Base-by-base conservation (phyloP, 2,329 filamentous ascomycete species). In the Macrophomina pseudophaseolina region DNA sequence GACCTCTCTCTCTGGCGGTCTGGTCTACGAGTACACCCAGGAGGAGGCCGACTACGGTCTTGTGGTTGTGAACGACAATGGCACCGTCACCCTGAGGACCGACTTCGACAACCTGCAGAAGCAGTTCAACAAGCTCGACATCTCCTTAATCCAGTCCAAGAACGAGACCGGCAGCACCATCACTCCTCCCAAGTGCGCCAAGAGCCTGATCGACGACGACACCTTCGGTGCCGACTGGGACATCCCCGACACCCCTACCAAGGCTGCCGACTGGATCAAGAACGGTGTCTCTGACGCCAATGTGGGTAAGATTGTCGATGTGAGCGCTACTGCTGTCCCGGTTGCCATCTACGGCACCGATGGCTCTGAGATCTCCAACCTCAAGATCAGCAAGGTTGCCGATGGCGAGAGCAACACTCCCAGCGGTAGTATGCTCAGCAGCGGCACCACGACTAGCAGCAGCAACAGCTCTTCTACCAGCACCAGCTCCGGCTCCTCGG, bases 11-110 rank as follows among this genome's bases (percentile, higher is more conserved):
- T 90, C 88, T 65, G 92, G 92, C 69, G 91, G 91, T 70, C 84
- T 95, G 53, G 90, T 94, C 53, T 95, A 94, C 82, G 91, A 95
- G 79, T 94, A 87, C 78, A 88, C 88, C 0, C 85, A 93, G 78
- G 92, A 94, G 75, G 79, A 81, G 49, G 89, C 90, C 76, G 77
- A 85, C 71, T 86, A 81, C 70, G 84, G 84, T 56, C 75, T 86
- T 6, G 81, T 85, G 11, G 68, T 76, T 40, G 75, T 83, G 68
- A 78, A 82, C 69, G 69, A 72, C 67, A 80, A 85, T 67, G 76
- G 76, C 67, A 80, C 80, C 14, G 72, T 80, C 33, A 73, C 76
- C 11, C 77, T 85, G 18, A 77, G 79, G 33, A 67, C 69, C 35
- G 84, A 86, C 71, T 86, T 77, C 71, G 86, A 91, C 76, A 90